phyloP scores from a whole-genome alignment of 164 flowering plant species.

The Pachysandra terminalis region DNA sequence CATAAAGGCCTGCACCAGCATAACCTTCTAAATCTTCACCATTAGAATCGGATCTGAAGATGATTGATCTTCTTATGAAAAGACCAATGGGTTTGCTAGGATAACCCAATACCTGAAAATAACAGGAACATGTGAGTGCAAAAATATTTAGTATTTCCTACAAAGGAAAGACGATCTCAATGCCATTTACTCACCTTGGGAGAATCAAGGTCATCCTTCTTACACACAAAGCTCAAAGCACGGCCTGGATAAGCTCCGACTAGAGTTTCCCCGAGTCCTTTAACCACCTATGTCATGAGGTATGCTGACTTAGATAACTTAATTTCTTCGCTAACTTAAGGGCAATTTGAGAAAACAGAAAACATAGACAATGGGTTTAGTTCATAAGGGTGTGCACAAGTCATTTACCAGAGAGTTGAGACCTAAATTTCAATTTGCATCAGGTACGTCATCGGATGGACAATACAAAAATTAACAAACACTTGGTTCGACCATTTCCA shows the following conservation, averaged over 20 bases:
- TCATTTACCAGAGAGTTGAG: conserved; percentile 17
- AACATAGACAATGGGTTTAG: too few species aligned
- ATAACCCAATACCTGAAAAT: conserved; percentile 75
- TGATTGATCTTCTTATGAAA: conserved; percentile 78
- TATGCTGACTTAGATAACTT: neutral
- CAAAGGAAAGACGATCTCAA: neutral
- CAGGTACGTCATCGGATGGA: too few species aligned
- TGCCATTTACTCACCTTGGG: conserved; percentile 54
- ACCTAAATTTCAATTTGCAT: too few species aligned
- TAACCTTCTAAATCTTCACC: conserved; percentile 99
- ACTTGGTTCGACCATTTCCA: too few species aligned
- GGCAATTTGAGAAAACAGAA: conserved; percentile 19
- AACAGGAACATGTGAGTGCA: neutral
- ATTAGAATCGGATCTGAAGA: conserved; percentile 95
- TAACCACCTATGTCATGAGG: conserved; percentile 57
- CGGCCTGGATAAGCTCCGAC: conserved; percentile 37
- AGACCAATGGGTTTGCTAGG: conserved; percentile 97
- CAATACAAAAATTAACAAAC: too few species aligned
- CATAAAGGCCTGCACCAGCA: conserved; percentile 99
- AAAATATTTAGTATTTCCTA: neutral
- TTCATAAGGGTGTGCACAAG: neutral
- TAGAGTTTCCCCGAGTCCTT: conserved; percentile 33
- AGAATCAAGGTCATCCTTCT: conserved; percentile 66
- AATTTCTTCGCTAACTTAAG: neutral
- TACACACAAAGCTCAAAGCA: conserved; percentile 59